phyloP scores from a whole-genome alignment of 2,329 filamentous ascomycete genomes.

The Penicillium crustosum region DNA sequence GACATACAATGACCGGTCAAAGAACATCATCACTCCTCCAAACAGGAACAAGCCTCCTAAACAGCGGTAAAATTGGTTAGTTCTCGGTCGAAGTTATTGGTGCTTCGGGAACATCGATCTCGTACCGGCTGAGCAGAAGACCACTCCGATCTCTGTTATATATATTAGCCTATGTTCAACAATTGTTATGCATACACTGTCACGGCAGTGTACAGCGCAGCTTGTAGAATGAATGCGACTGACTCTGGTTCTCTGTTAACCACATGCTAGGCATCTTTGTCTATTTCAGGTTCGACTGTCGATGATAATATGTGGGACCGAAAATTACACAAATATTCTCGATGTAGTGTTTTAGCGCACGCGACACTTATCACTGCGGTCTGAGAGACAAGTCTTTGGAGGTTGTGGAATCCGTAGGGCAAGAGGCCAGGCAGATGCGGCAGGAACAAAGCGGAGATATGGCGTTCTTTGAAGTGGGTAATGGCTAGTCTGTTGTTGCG shows the following conservation, averaged over 20 bases:
- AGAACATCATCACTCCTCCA: conserved; percentile 93
- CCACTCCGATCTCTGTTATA: conserved; percentile 83
- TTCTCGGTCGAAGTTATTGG: conserved; percentile 12
- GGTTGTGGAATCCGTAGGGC: background rate
- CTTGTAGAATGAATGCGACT: conserved; percentile 38
- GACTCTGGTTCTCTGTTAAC: conserved; percentile 94
- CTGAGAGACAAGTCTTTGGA: background rate
- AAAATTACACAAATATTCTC: background rate
- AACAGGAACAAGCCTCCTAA: conserved; percentile 91
- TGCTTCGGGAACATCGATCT: background rate
- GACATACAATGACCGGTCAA: conserved; percentile 88
- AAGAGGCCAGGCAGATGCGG: background rate
- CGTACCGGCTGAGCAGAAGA: conserved; percentile 96
- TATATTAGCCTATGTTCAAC: conserved; percentile 20
- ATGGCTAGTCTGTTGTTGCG: background rate
- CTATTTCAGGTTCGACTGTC: background rate
- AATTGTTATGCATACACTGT: background rate
- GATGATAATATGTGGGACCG: background rate
- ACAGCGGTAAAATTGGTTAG: conserved; percentile 7
- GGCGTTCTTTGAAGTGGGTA: background rate
- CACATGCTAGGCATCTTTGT: conserved; percentile 82
- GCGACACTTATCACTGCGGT: background rate
- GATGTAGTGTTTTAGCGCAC: background rate
- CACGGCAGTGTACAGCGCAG: background rate
- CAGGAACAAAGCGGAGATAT: background rate